Base-by-base conservation (phyloP, 208 protist species). In the Leishmania amazonensis region DNA sequence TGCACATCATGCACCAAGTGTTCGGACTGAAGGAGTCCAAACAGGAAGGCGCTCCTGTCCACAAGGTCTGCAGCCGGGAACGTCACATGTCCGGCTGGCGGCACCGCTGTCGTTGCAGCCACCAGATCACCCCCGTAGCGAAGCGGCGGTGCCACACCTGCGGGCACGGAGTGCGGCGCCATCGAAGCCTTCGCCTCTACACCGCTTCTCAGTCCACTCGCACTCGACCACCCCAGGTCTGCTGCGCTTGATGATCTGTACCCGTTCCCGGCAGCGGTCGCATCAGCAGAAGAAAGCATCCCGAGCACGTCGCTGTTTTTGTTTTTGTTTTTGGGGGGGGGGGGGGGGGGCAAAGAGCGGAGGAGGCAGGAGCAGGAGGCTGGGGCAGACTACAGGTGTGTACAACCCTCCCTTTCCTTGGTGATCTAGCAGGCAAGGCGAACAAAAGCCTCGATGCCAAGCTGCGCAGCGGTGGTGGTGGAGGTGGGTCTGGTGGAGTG, bases 1-100 rank as follows among this genome's bases (percentile, higher is more conserved):
- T 79, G 82, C 65, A 85, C 78, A 62, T 85, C 78, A 38, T 85
- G 11, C 17, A 85, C 78, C 24, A 82, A 38, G 19, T 65, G 70
- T 21, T 82, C 74, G 19, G 73, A 75, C 51, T 85, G 82, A 17
- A 80, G 77, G 0, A 85, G 73, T 0, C 82, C 82, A 31, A 79
- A 82, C 19, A 85, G 17, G 19, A 85, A 85, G 64, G 82, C 82
- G 64, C 82, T 85, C 51, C 82, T 51, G 17, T 79, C 78, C 40
- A 85, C 31, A 28, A 84, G 62, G 8, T 82, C 78, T 0, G 62
- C 49, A 0, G 38, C 38, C 6, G 31, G 13, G 31, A 79, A 60
- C 28, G 53, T 40, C 38, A 78, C 54, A 17, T 31, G 21, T 60
- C 74, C 74, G n/a, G 74, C 19, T 47, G 54, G 53, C 49, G 53